Evolutionary conservation across 352 stramenopile species (phyloP), one percentile per base, ranked within the genome.

Genomic region (Peronospora farinosa): DNA sequence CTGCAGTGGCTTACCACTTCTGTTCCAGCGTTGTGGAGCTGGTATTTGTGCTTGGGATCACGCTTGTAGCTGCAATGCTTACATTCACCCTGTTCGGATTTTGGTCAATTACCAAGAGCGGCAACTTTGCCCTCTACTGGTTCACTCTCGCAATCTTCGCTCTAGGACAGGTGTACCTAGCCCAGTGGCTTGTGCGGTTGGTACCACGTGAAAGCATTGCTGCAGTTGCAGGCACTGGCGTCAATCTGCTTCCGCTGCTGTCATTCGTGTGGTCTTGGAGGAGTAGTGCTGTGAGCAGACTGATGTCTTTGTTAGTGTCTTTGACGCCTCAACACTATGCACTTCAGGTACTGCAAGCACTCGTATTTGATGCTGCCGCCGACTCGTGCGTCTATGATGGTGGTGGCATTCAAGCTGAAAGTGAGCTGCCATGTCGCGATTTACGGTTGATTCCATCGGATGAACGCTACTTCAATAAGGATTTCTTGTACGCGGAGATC

Each of bases 191-290:
- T 39, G 60, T 57, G 21, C 37, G 50, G 16, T 19, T 59, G 28
- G 17, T 35, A 7, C 27, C 40, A 37, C 53, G 37, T 41, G 47
- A 11, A 44, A 30, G 28, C 12, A 25, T 51, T 49, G 51, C 56
- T 16, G 51, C 56, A 31, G 47, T 40, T 40, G 33, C 33, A 32
- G 35, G 37, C 7, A 44, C 30, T 40, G 51, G 41, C 4, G 25
- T 60, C 39, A 69, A 69, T 54, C 16, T 65, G n/a, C 38, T 69
- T 17, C 48, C 61, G n/a, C 21, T 65, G 39, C 4, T 65, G 15
- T 36, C 45, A 17, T 58, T 57, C 13, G 40, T 60, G 7, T 59
- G 51, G 42, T 49, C 31, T 10, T 60, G 50, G 56, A 65, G 44
- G 15, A 41, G 21, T 15, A 60, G 32, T 35, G 39, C 35, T 36